phyloP scores from a whole-genome alignment of 1,284 basidiomycete genomes.

The Leccinum solheimii region DNA sequence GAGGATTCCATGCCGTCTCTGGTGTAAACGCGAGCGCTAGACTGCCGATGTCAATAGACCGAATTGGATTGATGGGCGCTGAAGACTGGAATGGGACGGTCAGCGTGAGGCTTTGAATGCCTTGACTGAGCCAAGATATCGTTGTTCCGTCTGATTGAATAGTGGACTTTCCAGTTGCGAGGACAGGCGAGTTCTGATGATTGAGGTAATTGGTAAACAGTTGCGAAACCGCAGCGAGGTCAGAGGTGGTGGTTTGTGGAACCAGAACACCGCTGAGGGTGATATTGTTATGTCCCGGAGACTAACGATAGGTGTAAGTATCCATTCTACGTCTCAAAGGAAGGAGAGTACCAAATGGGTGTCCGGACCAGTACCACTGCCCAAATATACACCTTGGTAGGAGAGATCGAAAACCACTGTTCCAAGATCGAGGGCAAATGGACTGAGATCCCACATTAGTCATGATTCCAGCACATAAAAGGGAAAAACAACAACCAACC shows the following conservation, averaged over 20 bases:
- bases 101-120: slow-evolving; percentile 56
- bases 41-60: slow-evolving; percentile 63
- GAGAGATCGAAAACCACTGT: slow-evolving; percentile 66
- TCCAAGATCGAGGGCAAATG: slow-evolving; percentile 71
- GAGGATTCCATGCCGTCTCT: slow-evolving; percentile 60
- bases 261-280: slow-evolving; percentile 61
- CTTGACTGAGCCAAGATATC: slow-evolving; percentile 70
- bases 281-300: slow-evolving; percentile 60
- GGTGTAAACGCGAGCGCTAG: slow-evolving; percentile 61
- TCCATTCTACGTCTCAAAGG: not conserved
- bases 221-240: slow-evolving; percentile 56
- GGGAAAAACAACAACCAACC: slow-evolving; percentile 36
- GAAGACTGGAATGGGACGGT: slow-evolving; percentile 64
- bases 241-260: slow-evolving; percentile 49
- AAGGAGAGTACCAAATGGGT: slow-evolving; percentile 48
- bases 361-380: slow-evolving; percentile 53
- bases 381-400: slow-evolving; percentile 62
- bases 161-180: slow-evolving; percentile 61
- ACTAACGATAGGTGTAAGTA: slow-evolving; percentile 33
- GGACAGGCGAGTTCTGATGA: slow-evolving; percentile 56
- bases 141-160: slow-evolving; percentile 54
- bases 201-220: slow-evolving; percentile 80
- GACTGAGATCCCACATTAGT: slow-evolving; percentile 39
- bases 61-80: slow-evolving; percentile 64
- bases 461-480: not conserved